Evolutionary conservation across 345 rosid genomes (phyloP).

Genomic region (Populus davidiana): DNA sequence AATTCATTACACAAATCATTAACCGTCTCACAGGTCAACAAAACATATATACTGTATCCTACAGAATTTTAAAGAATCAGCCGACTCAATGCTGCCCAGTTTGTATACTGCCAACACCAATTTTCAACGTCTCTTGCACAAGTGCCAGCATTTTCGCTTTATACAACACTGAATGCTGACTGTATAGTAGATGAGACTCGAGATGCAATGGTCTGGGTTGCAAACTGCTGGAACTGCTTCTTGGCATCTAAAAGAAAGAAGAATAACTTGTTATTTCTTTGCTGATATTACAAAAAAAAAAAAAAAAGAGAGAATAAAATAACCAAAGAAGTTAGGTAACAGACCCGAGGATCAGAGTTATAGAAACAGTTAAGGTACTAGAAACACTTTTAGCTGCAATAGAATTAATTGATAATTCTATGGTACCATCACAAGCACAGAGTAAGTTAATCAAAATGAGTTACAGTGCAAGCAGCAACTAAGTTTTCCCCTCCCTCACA

Average conservation of each 20-base stretch:
- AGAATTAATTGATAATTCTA: not conserved
- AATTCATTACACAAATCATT: not conserved
- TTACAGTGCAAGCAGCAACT: not conserved
- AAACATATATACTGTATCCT: constrained; percentile 12
- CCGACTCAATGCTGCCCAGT: constrained; percentile 15
- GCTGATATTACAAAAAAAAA: not conserved
- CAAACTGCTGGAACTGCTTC: constrained; percentile 78
- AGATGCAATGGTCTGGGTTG: constrained; percentile 74
- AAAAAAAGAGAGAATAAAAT: not conserved
- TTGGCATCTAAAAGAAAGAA: constrained; percentile 54
- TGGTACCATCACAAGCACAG: not conserved
- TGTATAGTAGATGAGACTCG: constrained; percentile 80
- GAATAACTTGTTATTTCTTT: not conserved
- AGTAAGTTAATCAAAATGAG: not conserved
- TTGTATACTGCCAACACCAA: constrained; percentile 22
- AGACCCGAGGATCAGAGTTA: not conserved
- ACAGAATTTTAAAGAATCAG: constrained; percentile 16
- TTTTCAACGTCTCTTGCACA: constrained; percentile 5
- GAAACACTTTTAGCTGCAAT: not conserved
- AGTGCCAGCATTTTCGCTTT: not conserved
- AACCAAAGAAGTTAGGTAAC: not conserved
- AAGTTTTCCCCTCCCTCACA: not conserved
- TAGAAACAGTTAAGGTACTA: not conserved
- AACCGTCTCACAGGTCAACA: not conserved
- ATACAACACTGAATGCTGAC: constrained; percentile 76